Percentiles rank a stretch among this genome's conserved stretches.
Evolutionary conservation across 257 asterid genomes (phyloP).

Genomic region (Phtheirospermum japonicum): DNA sequence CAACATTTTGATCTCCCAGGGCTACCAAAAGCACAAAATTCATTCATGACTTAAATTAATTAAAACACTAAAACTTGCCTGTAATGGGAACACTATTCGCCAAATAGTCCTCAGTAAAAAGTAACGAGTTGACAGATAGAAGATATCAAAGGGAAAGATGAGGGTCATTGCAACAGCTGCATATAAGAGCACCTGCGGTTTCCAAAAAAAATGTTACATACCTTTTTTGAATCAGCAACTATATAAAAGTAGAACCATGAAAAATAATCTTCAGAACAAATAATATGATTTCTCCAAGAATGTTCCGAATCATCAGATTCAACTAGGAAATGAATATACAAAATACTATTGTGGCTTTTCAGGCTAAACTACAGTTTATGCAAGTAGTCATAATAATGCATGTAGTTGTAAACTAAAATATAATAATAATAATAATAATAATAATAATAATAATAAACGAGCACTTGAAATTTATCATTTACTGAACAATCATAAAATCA

Average conservation of each 20-base stretch:
- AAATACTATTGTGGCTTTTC: background rate
- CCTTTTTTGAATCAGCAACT: background rate
- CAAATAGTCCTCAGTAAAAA: constrained; percentile 81
- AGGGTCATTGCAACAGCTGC: constrained; percentile 76
- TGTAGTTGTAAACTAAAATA: constrained; percentile 15
- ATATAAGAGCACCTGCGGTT: constrained; percentile 80
- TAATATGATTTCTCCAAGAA: background rate
- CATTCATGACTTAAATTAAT: constrained; percentile 9
- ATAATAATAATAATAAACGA: background rate
- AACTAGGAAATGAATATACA: background rate
- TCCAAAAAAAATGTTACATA: constrained; percentile 28
- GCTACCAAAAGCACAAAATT: background rate
- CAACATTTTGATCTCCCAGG: background rate
- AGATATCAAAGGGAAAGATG: constrained; percentile 89
- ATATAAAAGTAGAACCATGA: constrained; percentile 1
- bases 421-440: background rate
- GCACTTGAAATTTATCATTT: no score
- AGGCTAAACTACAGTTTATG: background rate
- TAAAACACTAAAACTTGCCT: constrained; percentile 57
- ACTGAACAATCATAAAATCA: constrained; percentile 5
- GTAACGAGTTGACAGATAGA: constrained; percentile 82
- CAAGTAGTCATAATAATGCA: no score
- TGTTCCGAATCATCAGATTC: constrained; percentile 1
- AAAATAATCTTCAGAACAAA: constrained; percentile 12
- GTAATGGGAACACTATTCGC: constrained; percentile 81